phyloP scores from a whole-genome alignment of 768 basidiomycete species.

The Serpula lacrymans region DNA sequence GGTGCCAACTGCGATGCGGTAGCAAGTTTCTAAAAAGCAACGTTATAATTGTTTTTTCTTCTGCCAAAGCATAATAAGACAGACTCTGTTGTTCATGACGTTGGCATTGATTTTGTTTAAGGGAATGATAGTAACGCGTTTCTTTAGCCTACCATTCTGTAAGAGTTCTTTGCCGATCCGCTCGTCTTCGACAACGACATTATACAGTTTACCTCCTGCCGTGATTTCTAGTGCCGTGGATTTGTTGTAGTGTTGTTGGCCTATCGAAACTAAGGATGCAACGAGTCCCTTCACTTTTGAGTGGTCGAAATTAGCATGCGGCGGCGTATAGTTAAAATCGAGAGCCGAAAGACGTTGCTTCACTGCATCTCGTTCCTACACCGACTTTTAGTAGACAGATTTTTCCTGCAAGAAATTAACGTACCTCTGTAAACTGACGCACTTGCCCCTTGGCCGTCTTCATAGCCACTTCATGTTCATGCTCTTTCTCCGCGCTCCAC shows the following conservation, averaged over 20 bases:
- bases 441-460: constrained; percentile 53
- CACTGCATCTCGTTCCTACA: constrained; percentile 64
- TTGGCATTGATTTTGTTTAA: constrained; percentile 85
- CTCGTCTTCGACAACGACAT: constrained; percentile 93
- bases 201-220: constrained; percentile 85
- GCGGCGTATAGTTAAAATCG: constrained; percentile 81
- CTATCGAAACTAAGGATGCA: constrained; percentile 80
- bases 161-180: constrained; percentile 82
- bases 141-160: constrained; percentile 72
- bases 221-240: constrained; percentile 92
- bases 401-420: constrained; percentile 9
- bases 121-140: constrained; percentile 91
- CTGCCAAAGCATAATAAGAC: not conserved
- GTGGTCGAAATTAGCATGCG: constrained; percentile 78
- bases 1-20: constrained; percentile 69
- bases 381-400: constrained; percentile 7
- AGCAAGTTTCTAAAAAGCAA: constrained; percentile 62
- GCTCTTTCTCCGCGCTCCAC: constrained; percentile 78
- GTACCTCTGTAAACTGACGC: constrained; percentile 60
- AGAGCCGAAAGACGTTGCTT: constrained; percentile 65
- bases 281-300: constrained; percentile 88
- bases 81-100: not conserved
- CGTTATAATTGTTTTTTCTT: not conserved
- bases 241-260: constrained; percentile 65
- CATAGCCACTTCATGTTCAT: constrained; percentile 47